Percentiles rank a stretch among this genome's conserved stretches.
These are phyloP conservation scores for Mycena rosella DNA, from an alignment of 768 basidiomycete genomes.

Conservation along the genomic window DNA sequence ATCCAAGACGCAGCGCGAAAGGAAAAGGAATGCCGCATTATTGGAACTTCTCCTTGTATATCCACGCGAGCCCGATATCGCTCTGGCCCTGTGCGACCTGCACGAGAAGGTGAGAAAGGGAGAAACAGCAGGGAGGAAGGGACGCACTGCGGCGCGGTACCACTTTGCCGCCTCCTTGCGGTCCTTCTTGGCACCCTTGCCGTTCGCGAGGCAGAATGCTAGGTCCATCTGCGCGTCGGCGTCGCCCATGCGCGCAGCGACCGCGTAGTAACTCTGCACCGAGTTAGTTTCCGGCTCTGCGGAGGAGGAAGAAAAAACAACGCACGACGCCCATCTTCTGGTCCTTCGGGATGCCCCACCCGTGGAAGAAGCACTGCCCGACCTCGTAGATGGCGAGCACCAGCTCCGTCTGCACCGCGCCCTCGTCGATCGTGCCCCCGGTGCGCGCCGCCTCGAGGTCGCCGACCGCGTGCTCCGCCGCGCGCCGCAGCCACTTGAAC, in stretches of 20 bases:
- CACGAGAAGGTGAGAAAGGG: neutral
- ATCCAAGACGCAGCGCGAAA: neutral
- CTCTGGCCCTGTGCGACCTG: constrained; percentile 77
- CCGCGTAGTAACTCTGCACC: constrained; percentile 81
- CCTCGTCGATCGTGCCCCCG: constrained; percentile 60
- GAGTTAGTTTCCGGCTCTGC: neutral
- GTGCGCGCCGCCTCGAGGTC: constrained; percentile 77
- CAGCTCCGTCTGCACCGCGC: constrained; percentile 79
- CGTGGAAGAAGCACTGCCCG: constrained; percentile 92
- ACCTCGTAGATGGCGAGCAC: constrained; percentile 93
- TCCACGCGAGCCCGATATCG: constrained; percentile 90
- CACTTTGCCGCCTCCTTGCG: constrained; percentile 88
- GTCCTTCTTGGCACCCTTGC: constrained; percentile 91
- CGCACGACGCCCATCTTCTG: constrained; percentile 90
- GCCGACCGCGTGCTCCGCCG: constrained; percentile 83
- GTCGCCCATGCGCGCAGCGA: constrained; percentile 89
- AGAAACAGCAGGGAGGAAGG: neutral
- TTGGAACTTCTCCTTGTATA: constrained; percentile 89
- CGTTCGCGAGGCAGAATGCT: constrained; percentile 88
- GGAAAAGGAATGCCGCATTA: constrained; percentile 38
- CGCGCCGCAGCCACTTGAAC: constrained; percentile 86
- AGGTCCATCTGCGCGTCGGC: constrained; percentile 89
- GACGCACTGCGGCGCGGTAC: constrained; percentile 87
- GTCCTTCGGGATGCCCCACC: constrained; percentile 90
- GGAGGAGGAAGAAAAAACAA: constrained; percentile 32